Conservation (phyloP, 352 stramenopile genomes). For the Pythium sukuiense region DNA sequence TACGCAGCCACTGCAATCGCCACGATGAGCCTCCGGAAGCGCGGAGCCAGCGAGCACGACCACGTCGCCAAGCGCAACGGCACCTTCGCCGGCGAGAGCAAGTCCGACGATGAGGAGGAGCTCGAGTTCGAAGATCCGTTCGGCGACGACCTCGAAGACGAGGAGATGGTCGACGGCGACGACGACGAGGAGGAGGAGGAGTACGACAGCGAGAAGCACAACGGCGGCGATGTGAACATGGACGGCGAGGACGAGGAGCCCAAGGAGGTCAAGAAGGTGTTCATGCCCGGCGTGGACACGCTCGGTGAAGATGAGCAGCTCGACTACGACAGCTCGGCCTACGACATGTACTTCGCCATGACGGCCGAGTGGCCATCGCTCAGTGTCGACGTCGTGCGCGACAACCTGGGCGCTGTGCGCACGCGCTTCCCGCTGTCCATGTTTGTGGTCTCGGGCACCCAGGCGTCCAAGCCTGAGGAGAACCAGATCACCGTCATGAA, state of each 20-base stretch:
- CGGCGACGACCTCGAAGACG: slow-evolving; percentile 88
- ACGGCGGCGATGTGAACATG: slow-evolving; percentile 66
- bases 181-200: slow-evolving; percentile 59
- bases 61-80: slow-evolving; percentile 57
- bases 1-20: neutral
- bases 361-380: slow-evolving; percentile 97
- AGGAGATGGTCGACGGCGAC: slow-evolving; percentile 88
- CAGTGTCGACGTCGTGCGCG: slow-evolving; percentile 96
- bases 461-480: slow-evolving; percentile 90
- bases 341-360: slow-evolving; percentile 99
- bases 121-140: slow-evolving; percentile 90
- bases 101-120: slow-evolving; percentile 50
- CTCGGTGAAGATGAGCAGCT: slow-evolving; percentile 93
- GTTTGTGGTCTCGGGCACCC: slow-evolving; percentile 95
- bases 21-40: slow-evolving; percentile 79
- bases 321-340: slow-evolving; percentile 98
- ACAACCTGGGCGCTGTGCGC: slow-evolving; percentile 94
- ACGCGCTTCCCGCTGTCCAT: slow-evolving; percentile 95
- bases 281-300: slow-evolving; percentile 91
- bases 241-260: slow-evolving; percentile 55
- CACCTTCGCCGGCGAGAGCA: slow-evolving; percentile 29
- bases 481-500: slow-evolving; percentile 99
- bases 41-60: slow-evolving; percentile 44
- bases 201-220: slow-evolving; percentile 44
- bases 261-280: slow-evolving; percentile 86